These are phyloP conservation scores for Zangia roseola DNA, from an alignment of 768 basidiomycete species.

Conservation along the genomic window DNA sequence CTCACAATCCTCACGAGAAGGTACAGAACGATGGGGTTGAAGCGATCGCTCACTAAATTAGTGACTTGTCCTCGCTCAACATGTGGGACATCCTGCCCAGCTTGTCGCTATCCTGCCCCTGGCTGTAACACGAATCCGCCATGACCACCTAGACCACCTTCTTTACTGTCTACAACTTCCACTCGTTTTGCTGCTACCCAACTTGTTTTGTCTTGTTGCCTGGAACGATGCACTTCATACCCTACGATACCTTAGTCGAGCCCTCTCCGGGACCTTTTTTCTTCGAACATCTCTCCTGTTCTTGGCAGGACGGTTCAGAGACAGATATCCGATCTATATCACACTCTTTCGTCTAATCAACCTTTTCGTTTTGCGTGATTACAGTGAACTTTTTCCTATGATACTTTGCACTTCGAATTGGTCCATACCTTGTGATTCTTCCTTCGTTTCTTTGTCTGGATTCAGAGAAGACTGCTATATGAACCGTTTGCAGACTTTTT, in stretches of 20 bases:
- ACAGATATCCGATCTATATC: slow-evolving; percentile 9
- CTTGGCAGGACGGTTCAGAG: background rate
- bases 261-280: background rate
- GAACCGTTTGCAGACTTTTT: no score
- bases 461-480: background rate
- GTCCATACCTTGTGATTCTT: no score
- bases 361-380: background rate
- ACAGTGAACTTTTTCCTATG: background rate
- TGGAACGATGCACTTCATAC: slow-evolving; percentile 10
- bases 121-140: background rate
- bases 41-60: slow-evolving; percentile 17
- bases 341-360: slow-evolving; percentile 3
- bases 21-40: slow-evolving; percentile 22
- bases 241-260: background rate
- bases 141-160: slow-evolving; percentile 5
- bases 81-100: background rate
- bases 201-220: background rate
- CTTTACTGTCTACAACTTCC: slow-evolving; percentile 3
- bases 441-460: background rate
- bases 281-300: no score
- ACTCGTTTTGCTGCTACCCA: slow-evolving; percentile 16
- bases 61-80: background rate
- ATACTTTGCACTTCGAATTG: no score
- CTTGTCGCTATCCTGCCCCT: no score
- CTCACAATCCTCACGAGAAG: slow-evolving; percentile 15